Evolutionary conservation across 345 rosid genomes (phyloP).

Genomic region (Conringia planisiliqua): DNA sequence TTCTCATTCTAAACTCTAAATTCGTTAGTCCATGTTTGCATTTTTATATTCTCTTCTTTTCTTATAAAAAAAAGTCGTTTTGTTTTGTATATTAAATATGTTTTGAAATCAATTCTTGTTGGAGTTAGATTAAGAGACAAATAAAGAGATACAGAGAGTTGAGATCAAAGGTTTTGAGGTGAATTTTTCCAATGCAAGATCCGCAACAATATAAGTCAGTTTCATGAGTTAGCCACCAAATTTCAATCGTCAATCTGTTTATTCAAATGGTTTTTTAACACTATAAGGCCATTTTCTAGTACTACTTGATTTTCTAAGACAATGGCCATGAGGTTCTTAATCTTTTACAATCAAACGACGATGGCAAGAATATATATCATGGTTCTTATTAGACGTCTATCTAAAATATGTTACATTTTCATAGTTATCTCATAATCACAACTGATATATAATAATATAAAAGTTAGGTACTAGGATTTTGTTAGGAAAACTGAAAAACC

Average conservation of each 20-base stretch:
- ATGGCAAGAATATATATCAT: neutral
- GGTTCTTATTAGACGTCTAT: neutral
- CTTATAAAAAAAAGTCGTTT: neutral
- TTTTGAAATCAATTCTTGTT: neutral
- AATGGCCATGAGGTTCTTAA: neutral
- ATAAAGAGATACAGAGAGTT: neutral
- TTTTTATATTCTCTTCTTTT: neutral
- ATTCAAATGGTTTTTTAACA: neutral
- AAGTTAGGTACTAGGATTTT: slow-evolving; percentile 13
- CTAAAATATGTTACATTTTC: neutral
- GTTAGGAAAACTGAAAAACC: slow-evolving; percentile 16
- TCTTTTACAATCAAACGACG: neutral
- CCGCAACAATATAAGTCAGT: neutral
- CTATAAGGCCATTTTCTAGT: neutral
- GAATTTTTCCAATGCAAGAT: neutral
- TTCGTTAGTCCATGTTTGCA: neutral
- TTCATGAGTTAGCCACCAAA: neutral
- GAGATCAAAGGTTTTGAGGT: neutral
- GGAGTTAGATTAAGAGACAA: neutral
- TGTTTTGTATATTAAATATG: neutral
- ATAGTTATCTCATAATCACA: neutral
- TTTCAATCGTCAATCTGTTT: neutral
- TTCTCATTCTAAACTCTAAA: neutral
- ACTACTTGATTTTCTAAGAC: neutral
- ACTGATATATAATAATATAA: neutral